Base-by-base conservation (phyloP, 2,329 filamentous ascomycete species). In the Harringtonia aguacate region DNA sequence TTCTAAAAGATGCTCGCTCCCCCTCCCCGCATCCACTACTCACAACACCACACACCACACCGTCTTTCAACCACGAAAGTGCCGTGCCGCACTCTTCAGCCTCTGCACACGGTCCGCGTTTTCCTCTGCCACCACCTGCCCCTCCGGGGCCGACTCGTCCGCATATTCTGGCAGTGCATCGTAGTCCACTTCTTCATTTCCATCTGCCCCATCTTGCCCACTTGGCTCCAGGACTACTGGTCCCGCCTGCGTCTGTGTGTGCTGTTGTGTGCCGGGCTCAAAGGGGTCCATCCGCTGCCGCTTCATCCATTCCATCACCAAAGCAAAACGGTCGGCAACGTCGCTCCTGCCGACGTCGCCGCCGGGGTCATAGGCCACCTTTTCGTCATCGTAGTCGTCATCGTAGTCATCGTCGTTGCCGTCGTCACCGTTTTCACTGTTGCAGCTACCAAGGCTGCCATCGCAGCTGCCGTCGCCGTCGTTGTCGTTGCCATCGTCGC, bases 391-490 rank as follows among this genome's bases (percentile, higher is more conserved):
- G 46, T 86, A 84, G 48, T 94, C 86, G 66, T 87, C 85, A 50
- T 95, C 90, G 55, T 95, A 90, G 51, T 97, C 90, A 53, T 97
- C 92, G 62, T 95, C 90, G 54, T 94, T 88, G 56, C 87, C 9
- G 29, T 33, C 4, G 5, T 18, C 18, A n/a, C n/a, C n/a, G n/a
- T n/a, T n/a, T n/a, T n/a, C n/a, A n/a, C n/a, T 12, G 9, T 17
- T 10, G 6, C 31, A 15, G 31, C 31, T 17, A 10, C 6, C 31
- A 12, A 37, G 17, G 13, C 8, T 28, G 36, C 36, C 22, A 6
- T 10, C 15, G 22, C 36, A 27, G 22, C 4, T 5, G 17, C 10
- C 27, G n/a, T 8, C 20, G 27, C 2, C 27, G n/a, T 12, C n/a
- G 10, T 2, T 29, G 4, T 9, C 10, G 24, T 10, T 27, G 13